These are phyloP conservation scores for Mallotus japonicus DNA, from an alignment of 441 rosid genomes.

Conservation along the genomic window DNA sequence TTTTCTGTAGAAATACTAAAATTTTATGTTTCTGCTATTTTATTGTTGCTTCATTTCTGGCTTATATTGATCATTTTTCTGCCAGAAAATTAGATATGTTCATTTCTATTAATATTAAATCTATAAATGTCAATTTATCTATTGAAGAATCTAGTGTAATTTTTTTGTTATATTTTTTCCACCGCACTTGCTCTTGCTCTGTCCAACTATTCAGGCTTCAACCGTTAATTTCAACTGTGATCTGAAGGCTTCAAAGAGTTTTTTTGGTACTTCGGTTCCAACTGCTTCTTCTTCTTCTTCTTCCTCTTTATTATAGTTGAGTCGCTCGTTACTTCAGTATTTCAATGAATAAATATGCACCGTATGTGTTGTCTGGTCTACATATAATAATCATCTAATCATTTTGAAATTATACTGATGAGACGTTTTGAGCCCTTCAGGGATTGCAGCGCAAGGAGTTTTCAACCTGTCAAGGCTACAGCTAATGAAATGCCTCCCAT, in stretches of 20 bases:
- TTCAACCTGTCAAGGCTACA: constrained; percentile 76
- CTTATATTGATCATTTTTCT: no score
- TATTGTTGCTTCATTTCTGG: no score
- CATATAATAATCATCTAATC: no score
- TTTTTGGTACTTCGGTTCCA: constrained; percentile 47
- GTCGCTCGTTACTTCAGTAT: constrained; percentile 16
- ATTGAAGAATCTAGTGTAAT: no score
- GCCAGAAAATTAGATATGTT: no score
- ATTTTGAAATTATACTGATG: neutral
- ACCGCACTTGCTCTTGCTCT: neutral
- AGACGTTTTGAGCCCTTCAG: constrained; percentile 29
- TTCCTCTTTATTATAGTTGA: constrained; percentile 59
- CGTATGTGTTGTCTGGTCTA: no score
- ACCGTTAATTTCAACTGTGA: constrained; percentile 38
- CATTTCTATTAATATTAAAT: no score
- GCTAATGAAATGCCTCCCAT: constrained; percentile 69
- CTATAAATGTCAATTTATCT: no score
- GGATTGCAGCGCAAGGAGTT: constrained; percentile 36
- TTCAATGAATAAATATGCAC: neutral
- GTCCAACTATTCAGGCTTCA: constrained; percentile 41
- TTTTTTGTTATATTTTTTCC: neutral
- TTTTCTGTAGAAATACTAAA: no score
- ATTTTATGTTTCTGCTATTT: no score
- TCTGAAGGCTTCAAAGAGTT: constrained; percentile 32
- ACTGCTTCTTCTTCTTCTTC: constrained; percentile 25